These are phyloP conservation scores for Ilex aquifolium DNA, from an alignment of 257 asterid genomes.

Conservation along the genomic window DNA sequence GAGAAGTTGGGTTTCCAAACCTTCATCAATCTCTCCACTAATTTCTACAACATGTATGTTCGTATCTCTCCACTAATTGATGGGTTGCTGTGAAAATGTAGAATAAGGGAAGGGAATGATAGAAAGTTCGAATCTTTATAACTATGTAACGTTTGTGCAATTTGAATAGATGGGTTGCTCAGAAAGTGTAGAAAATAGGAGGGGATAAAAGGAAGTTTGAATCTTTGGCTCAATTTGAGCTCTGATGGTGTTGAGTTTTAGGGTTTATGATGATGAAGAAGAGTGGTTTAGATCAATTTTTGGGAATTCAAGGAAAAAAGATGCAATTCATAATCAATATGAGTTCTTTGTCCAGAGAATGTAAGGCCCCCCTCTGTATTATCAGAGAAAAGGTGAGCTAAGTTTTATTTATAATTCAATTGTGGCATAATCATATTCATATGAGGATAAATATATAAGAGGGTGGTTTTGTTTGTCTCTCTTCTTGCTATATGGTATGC, in stretches of 20 bases:
- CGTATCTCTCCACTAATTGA: too few relatives aligned
- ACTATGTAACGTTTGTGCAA: neutral
- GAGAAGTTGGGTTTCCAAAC: constrained; percentile 80
- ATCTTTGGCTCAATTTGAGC: neutral
- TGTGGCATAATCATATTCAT: too few relatives aligned
- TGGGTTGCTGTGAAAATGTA: too few relatives aligned
- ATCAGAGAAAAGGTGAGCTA: constrained; percentile 72
- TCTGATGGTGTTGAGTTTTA: constrained; percentile 6
- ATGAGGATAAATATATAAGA: too few relatives aligned
- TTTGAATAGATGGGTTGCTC: constrained; percentile 1
- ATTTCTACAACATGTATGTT: constrained; percentile 68
- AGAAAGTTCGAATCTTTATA: neutral
- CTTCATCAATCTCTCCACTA: constrained; percentile 79
- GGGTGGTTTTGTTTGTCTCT: too few relatives aligned
- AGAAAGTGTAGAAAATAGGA: too few relatives aligned
- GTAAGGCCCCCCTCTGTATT: constrained; percentile 93
- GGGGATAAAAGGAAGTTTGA: too few relatives aligned
- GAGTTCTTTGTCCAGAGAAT: constrained; percentile 90
- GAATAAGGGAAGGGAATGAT: too few relatives aligned
- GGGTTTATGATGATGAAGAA: constrained; percentile 90
- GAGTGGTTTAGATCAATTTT: constrained; percentile 90
- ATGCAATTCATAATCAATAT: constrained; percentile 92
- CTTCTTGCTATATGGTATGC: too few relatives aligned
- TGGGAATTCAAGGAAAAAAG: constrained; percentile 77
- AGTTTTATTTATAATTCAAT: neutral